phyloP scores from a whole-genome alignment of 1,284 basidiomycete genomes.

The Chondrostereum purpureum region DNA sequence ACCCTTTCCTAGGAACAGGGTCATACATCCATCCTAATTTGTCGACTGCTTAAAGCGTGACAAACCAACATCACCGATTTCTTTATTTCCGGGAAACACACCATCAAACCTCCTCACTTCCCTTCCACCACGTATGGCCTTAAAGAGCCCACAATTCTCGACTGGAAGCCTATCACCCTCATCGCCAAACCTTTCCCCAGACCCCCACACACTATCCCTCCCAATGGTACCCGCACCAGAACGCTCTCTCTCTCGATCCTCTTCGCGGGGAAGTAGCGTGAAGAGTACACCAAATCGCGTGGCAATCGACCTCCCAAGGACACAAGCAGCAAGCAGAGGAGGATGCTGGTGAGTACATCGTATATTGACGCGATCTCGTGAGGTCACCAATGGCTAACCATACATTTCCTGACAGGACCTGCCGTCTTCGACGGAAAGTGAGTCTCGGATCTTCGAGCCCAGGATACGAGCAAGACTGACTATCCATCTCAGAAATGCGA shows the following conservation, averaged over 20 bases:
- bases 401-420: conserved; percentile 49
- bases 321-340: conserved; percentile 53
- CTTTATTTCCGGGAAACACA: conserved; percentile 17
- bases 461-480: conserved; percentile 8
- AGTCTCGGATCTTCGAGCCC: conserved; percentile 14
- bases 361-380: neutral
- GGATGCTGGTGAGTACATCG: conserved; percentile 61
- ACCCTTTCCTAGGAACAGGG: conserved; percentile 29
- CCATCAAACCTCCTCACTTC: conserved; percentile 15
- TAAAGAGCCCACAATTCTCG: conserved; percentile 19
- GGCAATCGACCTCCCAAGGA: conserved; percentile 46
- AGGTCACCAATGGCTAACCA: neutral
- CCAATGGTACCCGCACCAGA: conserved; percentile 33
- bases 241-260: conserved; percentile 15
- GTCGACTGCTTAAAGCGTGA: conserved; percentile 26
- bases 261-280: conserved; percentile 28
- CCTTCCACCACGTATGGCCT: conserved; percentile 14
- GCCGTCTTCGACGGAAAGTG: conserved; percentile 73
- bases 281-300: conserved; percentile 43
- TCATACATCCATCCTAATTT: conserved; percentile 22
- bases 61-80: conserved; percentile 11
- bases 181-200: conserved; percentile 27
- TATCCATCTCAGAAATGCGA: conserved; percentile 63
- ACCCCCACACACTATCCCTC: conserved; percentile 34
- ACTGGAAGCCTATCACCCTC: conserved; percentile 41